phyloP scores from a whole-genome alignment of 2,329 filamentous ascomycete species.

The Stagonosporopsis cucurbitacearum region DNA sequence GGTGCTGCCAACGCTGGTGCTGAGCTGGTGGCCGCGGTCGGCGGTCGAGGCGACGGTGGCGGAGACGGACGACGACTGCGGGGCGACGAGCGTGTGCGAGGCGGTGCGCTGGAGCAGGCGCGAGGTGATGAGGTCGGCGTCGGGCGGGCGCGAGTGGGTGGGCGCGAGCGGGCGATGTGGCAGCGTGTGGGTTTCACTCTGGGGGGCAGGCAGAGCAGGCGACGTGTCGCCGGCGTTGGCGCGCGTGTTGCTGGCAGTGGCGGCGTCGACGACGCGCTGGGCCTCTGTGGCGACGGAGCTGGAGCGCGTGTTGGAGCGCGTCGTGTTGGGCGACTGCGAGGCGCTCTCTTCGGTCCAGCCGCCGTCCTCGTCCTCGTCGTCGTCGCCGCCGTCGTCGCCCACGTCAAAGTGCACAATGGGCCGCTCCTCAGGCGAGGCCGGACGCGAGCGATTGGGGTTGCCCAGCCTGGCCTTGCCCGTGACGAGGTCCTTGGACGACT shows the following conservation, averaged over 20 bases:
- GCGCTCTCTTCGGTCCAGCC: slow-evolving; percentile 53
- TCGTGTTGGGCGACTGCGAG: slow-evolving; percentile 51
- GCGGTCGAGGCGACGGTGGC: slow-evolving; percentile 61
- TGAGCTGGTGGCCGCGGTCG: slow-evolving; percentile 44
- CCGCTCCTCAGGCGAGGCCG: slow-evolving; percentile 45
- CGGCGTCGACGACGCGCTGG: slow-evolving; percentile 31
- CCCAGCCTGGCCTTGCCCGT: slow-evolving; percentile 39
- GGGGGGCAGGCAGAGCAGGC: slow-evolving; percentile 12
- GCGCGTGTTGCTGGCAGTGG: slow-evolving; percentile 29
- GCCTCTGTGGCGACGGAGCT: slow-evolving; percentile 50
- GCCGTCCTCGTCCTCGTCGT: slow-evolving; percentile 43
- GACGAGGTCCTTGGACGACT: slow-evolving; percentile 43
- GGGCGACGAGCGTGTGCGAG: slow-evolving; percentile 64
- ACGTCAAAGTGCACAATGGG: slow-evolving; percentile 52
- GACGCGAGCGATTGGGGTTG: slow-evolving; percentile 40
- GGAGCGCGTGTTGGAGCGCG: slow-evolving; percentile 50
- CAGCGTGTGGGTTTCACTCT: slow-evolving; percentile 22
- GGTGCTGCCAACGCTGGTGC: slow-evolving; percentile 48
- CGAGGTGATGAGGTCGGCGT: slow-evolving; percentile 72
- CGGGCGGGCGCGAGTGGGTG: slow-evolving; percentile 50
- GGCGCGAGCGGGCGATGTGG: slow-evolving; percentile 38
- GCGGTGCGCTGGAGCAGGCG: slow-evolving; percentile 69
- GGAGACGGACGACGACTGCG: slow-evolving; percentile 68
- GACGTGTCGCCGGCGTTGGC: slow-evolving; percentile 24
- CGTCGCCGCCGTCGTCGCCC: slow-evolving; percentile 32